Percentiles rank a stretch among this genome's conserved stretches.
Conservation (phyloP, 2,329 filamentous ascomycete species). For the Trichoderma sp. region DNA sequence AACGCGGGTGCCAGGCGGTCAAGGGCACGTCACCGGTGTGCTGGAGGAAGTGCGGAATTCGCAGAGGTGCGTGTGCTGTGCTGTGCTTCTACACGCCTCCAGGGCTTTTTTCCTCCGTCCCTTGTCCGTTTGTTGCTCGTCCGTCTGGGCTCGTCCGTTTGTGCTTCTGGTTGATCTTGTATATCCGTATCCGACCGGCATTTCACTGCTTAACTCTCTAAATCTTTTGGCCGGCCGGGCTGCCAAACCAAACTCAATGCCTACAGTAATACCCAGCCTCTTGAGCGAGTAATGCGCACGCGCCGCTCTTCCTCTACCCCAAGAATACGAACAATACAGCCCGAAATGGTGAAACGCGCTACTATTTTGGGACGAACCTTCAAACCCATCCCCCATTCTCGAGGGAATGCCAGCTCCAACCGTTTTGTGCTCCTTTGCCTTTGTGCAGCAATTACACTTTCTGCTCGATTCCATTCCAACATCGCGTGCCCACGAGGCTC, state of each 20-base stretch:
- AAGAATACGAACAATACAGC: not conserved
- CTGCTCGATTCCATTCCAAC: not conserved
- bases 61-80: not conserved
- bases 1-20: not conserved
- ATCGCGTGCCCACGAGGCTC: not conserved
- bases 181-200: no score
- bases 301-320: not conserved
- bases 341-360: constrained; percentile 12
- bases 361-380: constrained; percentile 5
- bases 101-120: not conserved
- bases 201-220: not conserved
- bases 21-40: not conserved
- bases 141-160: no score
- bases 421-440: not conserved
- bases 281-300: constrained; percentile 6
- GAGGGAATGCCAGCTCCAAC: constrained; percentile 4
- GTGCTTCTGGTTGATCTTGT: no score
- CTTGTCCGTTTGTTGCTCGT: no score
- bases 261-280: not conserved
- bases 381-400: not conserved
- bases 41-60: not conserved
- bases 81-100: not conserved
- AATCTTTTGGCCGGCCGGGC: not conserved
- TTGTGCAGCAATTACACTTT: not conserved
- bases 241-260: not conserved